Percentiles rank a stretch among this genome's conserved stretches.
Conservation (phyloP, 176 grass and related monocot species). For the Zea luxurians region DNA sequence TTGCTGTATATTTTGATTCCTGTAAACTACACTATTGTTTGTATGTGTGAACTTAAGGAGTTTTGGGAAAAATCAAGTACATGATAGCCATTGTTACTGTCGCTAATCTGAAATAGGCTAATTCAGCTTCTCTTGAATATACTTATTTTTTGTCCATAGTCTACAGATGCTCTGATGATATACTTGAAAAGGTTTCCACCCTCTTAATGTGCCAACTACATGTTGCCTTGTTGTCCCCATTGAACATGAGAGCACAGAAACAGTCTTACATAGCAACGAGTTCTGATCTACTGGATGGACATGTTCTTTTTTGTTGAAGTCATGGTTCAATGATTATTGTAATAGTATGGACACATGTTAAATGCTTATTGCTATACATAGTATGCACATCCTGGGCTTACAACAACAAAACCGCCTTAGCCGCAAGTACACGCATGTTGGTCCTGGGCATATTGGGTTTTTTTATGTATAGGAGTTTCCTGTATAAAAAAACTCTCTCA, state of each 20-base stretch:
- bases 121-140: conserved; percentile 8
- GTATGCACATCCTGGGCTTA: not conserved
- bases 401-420: not conserved
- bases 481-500: not conserved
- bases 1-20: not conserved
- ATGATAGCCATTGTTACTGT: conserved; percentile 5
- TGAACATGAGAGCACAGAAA: not conserved
- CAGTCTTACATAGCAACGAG: conserved; percentile 9
- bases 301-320: conserved; percentile 1
- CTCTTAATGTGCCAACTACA: not conserved
- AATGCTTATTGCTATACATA: not conserved
- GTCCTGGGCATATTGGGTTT: not conserved
- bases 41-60: not conserved
- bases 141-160: not conserved
- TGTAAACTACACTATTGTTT: not conserved
- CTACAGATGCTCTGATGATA: not conserved
- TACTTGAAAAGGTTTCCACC: not conserved
- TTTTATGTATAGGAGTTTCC: not conserved
- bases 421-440: not conserved
- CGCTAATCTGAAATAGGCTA: conserved; percentile 12
- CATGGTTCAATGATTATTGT: not conserved
- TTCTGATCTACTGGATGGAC: not conserved
- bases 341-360: not conserved
- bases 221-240: not conserved
- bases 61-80: not conserved